Percentiles rank a stretch among this genome's conserved stretches.
These are phyloP conservation scores for Volvox reticuliferus DNA, from an alignment of 139 green algal genomes.

Conservation along the genomic window DNA sequence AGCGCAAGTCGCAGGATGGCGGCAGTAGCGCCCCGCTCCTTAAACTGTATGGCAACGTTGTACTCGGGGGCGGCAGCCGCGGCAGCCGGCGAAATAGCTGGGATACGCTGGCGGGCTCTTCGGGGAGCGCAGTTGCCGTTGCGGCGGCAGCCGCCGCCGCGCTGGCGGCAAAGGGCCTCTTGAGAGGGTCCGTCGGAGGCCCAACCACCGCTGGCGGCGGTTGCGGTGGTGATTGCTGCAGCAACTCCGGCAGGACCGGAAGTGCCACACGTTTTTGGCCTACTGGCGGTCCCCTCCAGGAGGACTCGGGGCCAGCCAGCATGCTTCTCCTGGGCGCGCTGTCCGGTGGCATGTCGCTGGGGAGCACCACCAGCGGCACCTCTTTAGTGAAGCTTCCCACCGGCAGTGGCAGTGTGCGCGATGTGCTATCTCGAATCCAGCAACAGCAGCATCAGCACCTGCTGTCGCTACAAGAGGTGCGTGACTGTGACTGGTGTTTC, in stretches of 20 bases:
- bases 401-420: constrained; percentile 33
- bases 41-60: not conserved
- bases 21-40: constrained; percentile 12
- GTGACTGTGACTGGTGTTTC: not conserved
- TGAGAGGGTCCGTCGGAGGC: too few species aligned
- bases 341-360: constrained; percentile 3
- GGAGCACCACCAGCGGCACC: not conserved
- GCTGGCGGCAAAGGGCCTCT: not conserved
- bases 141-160: constrained; percentile 7
- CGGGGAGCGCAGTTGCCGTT: not conserved
- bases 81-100: constrained; percentile 11
- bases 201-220: not conserved
- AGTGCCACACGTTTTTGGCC: constrained; percentile 1
- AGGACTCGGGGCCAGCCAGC: constrained; percentile 2
- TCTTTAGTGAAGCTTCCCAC: constrained; percentile 17
- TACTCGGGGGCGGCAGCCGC: not conserved
- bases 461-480: not conserved
- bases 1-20: not conserved
- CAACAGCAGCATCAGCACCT: constrained; percentile 7
- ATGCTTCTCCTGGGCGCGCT: not conserved
- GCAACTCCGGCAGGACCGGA: not conserved
- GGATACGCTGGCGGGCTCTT: not conserved
- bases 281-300: not conserved
- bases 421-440: constrained; percentile 35
- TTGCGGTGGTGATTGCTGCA: not conserved